Evolutionary conservation across 2,329 filamentous ascomycete species (phyloP).

Genomic region (Fusarium poae): DNA sequence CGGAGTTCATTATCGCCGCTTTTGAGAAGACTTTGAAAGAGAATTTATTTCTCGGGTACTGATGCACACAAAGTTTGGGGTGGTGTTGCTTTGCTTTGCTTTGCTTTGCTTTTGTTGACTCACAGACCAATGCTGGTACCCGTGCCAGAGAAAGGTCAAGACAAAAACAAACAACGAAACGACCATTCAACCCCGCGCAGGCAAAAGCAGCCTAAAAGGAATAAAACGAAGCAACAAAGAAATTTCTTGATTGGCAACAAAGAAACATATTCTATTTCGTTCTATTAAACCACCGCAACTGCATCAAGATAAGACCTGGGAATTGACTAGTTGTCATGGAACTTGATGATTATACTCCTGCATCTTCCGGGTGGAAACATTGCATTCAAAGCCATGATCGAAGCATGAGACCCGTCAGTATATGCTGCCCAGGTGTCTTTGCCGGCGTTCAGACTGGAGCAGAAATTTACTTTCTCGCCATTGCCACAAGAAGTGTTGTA

Average conservation of each 20-base stretch:
- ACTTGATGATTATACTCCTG: too few species aligned
- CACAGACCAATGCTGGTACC: background rate
- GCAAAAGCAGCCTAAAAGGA: background rate
- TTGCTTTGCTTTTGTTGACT: too few species aligned
- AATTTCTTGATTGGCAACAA: background rate
- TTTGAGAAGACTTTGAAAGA: background rate
- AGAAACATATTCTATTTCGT: background rate
- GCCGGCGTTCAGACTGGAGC: too few species aligned
- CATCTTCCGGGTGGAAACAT: too few species aligned
- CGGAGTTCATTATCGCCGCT: background rate
- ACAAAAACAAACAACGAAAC: background rate
- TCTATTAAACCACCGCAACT: background rate
- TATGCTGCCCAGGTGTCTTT: too few species aligned
- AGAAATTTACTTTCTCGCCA: too few species aligned
- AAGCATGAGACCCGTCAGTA: too few species aligned
- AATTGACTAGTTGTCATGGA: too few species aligned
- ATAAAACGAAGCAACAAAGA: background rate
- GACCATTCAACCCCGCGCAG: background rate
- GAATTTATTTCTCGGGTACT: background rate
- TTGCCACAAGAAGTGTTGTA: too few species aligned
- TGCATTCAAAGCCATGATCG: too few species aligned
- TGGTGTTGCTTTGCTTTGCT: too few species aligned
- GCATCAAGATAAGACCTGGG: too few species aligned
- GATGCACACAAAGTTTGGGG: background rate
- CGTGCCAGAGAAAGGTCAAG: background rate